phyloP scores from a whole-genome alignment of 805 yeast genomes.

The Yamadazyma endophytica region DNA sequence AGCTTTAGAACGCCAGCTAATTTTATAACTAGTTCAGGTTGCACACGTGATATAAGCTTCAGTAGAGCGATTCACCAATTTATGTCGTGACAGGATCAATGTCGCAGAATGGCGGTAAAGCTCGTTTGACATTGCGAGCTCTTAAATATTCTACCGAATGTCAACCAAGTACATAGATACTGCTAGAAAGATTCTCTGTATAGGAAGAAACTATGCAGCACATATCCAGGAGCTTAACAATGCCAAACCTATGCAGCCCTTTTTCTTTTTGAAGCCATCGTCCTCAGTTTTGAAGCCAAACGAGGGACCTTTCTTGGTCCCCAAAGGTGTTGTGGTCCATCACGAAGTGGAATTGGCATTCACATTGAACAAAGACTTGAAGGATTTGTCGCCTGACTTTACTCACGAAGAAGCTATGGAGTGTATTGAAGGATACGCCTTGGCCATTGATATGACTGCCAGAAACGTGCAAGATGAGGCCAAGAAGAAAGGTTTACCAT shows the following conservation, averaged over 20 bases:
- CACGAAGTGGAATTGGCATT: conserved; percentile 93
- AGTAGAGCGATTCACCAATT: too few relatives aligned
- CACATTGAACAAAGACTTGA: conserved; percentile 59
- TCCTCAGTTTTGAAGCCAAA: conserved; percentile 60
- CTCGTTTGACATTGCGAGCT: too few relatives aligned
- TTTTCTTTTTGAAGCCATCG: conserved; percentile 87
- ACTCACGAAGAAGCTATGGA: conserved; percentile 66
- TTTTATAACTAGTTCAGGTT: too few relatives aligned
- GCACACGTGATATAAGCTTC: too few relatives aligned
- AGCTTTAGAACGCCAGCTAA: too few relatives aligned
- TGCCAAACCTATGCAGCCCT: conserved; percentile 77
- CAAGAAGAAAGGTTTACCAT: conserved; percentile 89
- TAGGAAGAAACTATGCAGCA: conserved; percentile 96
- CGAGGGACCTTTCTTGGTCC: conserved; percentile 77
- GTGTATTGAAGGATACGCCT: conserved; percentile 79
- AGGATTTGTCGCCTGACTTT: conserved; percentile 58
- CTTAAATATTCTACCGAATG: too few relatives aligned
- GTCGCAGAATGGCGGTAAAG: too few relatives aligned
- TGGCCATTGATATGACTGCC: conserved; percentile 93
- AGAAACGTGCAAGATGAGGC: conserved; percentile 95
- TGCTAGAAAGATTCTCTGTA: conserved; percentile 83
- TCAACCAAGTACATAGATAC: conserved; percentile 50
- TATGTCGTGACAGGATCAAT: too few relatives aligned
- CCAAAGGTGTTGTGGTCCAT: conserved; percentile 79
- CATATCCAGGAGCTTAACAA: conserved; percentile 90